phyloP scores from a whole-genome alignment of 257 asterid genomes.

The Solanum chmielewskii region DNA sequence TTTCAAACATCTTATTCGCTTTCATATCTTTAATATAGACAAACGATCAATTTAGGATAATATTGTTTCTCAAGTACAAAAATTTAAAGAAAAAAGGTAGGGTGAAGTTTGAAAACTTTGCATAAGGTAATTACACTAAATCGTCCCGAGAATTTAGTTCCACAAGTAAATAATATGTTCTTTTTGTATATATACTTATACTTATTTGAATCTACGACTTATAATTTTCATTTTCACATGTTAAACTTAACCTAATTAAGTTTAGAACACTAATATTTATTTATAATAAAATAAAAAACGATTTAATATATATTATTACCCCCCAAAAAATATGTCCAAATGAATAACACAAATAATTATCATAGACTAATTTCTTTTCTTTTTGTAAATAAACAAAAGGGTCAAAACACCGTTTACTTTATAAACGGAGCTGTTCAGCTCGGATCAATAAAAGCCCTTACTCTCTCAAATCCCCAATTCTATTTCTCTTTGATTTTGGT shows the following conservation, averaged over 20 bases:
- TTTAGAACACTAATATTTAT: too few species aligned
- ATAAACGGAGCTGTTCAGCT: background rate
- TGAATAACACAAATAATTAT: too few species aligned
- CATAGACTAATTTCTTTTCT: background rate
- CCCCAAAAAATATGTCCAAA: too few species aligned
- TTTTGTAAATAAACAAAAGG: background rate
- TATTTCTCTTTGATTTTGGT: background rate
- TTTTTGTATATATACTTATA: too few species aligned
- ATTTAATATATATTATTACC: too few species aligned
- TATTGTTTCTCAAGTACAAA: background rate
- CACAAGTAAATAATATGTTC: background rate
- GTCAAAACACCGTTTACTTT: background rate
- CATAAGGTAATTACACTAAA: background rate
- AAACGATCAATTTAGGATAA: too few species aligned
- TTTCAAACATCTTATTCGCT: too few species aligned
- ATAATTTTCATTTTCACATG: background rate
- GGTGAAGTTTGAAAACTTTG: too few species aligned
- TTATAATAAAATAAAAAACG: too few species aligned
- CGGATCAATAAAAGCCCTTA: background rate
- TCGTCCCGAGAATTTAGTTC: background rate
- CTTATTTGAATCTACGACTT: background rate
- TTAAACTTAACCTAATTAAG: too few species aligned
- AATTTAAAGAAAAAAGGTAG: background rate
- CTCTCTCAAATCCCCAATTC: background rate
- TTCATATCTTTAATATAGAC: too few species aligned